These are phyloP conservation scores for Phylloporus sp. DNA, from an alignment of 768 basidiomycete genomes.

Conservation along the genomic window DNA sequence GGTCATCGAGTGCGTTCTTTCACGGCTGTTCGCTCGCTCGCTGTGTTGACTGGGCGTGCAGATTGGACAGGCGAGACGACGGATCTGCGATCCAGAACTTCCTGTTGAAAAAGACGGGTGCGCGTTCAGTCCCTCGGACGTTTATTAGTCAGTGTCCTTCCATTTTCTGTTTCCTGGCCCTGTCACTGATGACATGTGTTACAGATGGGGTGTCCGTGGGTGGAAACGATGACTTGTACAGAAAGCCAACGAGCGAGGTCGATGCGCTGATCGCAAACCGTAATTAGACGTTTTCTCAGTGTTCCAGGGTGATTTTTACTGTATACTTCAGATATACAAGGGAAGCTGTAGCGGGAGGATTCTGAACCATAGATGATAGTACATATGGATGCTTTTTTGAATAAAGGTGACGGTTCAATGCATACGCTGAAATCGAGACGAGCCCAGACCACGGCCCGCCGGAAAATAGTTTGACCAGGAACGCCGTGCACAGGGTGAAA, in stretches of 20 bases:
- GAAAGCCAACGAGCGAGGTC: not conserved
- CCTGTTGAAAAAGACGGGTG: constrained; percentile 57
- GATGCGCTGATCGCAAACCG: constrained; percentile 10
- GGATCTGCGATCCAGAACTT: constrained; percentile 64
- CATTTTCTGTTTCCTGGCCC: not conserved
- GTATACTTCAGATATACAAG: constrained; percentile 1
- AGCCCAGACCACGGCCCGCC: not conserved
- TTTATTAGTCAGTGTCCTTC: constrained; percentile 55
- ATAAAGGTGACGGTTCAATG: not conserved
- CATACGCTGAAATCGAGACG: not conserved
- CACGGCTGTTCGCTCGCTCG: not conserved
- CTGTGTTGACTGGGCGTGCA: not conserved
- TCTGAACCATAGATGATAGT: not conserved
- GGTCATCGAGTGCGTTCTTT: constrained; percentile 46
- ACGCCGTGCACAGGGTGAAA: not conserved
- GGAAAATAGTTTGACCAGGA: not conserved
- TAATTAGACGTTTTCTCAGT: not conserved
- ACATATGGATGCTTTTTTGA: not conserved
- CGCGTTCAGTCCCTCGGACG: constrained; percentile 71
- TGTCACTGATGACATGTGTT: not conserved
- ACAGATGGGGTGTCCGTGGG: constrained; percentile 21
- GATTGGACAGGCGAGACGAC: constrained; percentile 58
- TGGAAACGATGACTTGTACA: constrained; percentile 19
- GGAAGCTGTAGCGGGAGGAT: not conserved
- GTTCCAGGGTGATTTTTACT: not conserved